Evolutionary conservation across 2,329 filamentous ascomycete genomes (phyloP).

Genomic region (Colletotrichum falcatum): DNA sequence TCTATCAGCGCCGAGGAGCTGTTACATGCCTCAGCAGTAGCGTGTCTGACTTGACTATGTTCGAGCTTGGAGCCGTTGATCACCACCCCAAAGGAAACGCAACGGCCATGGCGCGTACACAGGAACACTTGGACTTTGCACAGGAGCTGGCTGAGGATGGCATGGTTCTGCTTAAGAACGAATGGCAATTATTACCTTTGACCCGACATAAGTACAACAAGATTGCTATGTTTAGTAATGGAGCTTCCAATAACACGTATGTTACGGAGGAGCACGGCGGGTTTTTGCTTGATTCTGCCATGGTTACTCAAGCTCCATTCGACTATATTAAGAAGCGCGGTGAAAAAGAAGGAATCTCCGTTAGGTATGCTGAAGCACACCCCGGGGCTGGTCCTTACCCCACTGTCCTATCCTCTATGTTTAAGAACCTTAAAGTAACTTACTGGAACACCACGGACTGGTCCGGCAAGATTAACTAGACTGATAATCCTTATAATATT

Average conservation of each 20-base stretch:
- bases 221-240: slow-evolving; percentile 60
- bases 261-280: slow-evolving; percentile 43
- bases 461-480: neutral
- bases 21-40: no score
- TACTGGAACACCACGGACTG: slow-evolving; percentile 45
- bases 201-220: slow-evolving; percentile 41
- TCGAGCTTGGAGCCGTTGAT: slow-evolving; percentile 16
- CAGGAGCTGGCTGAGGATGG: slow-evolving; percentile 26
- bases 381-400: slow-evolving; percentile 16
- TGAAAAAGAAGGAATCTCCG: no score
- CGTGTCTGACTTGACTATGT: no score
- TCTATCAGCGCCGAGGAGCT: no score
- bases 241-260: slow-evolving; percentile 60
- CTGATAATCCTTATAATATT: neutral
- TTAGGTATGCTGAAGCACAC: slow-evolving; percentile 19
- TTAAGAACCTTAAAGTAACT: slow-evolving; percentile 37
- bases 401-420: slow-evolving; percentile 1
- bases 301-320: no score
- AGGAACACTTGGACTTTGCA: slow-evolving; percentile 2
- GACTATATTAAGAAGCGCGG: no score
- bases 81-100: slow-evolving; percentile 37
- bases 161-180: slow-evolving; percentile 65
- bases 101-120: slow-evolving; percentile 1
- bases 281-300: no score
- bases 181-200: slow-evolving; percentile 65